Evolutionary conservation across 2,329 filamentous ascomycete species (phyloP), one percentile per base, ranked within the genome.

Genomic region (Tetracladium maxilliforme): DNA sequence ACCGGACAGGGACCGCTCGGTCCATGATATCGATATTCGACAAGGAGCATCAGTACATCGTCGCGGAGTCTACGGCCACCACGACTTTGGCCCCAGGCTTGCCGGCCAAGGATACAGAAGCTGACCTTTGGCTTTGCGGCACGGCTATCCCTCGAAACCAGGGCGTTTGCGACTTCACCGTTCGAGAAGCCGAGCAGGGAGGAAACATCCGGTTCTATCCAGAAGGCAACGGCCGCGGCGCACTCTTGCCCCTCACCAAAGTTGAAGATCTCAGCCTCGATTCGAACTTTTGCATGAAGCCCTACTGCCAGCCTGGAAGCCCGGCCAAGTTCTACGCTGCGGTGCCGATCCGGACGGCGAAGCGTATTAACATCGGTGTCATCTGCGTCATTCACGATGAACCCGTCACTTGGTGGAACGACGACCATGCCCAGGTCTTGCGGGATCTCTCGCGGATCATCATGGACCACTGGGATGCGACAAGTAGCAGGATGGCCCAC

Each of bases 381-480:
- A 29, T 42, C n/a, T 42, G 41, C 24, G 11, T 42, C 11, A 38
- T 42, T 23, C 36, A 39, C 29, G 28, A 38, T n/a, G n/a, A n/a
- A n/a, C n/a, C n/a, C n/a, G n/a, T n/a, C n/a, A n/a, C n/a, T n/a
- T n/a, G n/a, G n/a, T n/a, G n/a, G n/a, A n/a, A n/a, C n/a, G n/a
- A n/a, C n/a, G n/a, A n/a, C n/a, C n/a, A n/a, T n/a, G n/a, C n/a
- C n/a, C n/a, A n/a, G n/a, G n/a, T n/a, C n/a, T n/a, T n/a, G n/a
- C n/a, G n/a, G 21, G 67, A 69, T 20, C 54, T 75, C 45, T 52
- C 61, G 1, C 48, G 49, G 11, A 61, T 67, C 4, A 54, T 70
- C 5, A 69, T 71, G 49, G 60, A 70, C 19, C 70, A 76, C 29
- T 43, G 78, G 7, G 68, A 71, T 44, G 62, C 56, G 51, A 64